These are phyloP conservation scores for Panaeolus cyanescens DNA, from an alignment of 768 basidiomycete genomes.

Conservation along the genomic window DNA sequence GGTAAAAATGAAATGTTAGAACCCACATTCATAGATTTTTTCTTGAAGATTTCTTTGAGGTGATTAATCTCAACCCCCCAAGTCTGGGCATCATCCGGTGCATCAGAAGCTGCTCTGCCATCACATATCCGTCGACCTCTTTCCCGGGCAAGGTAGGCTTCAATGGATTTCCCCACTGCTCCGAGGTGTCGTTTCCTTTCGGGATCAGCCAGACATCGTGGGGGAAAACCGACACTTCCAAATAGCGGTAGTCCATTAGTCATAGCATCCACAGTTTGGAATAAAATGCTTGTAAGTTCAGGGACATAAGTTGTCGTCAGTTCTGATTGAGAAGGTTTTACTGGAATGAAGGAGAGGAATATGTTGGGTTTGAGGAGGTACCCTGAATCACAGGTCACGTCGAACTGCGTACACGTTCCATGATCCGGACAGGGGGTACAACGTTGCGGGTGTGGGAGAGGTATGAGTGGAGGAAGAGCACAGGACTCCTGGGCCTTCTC, in stretches of 20 bases:
- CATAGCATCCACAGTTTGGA: conserved; percentile 41
- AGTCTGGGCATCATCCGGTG: conserved; percentile 63
- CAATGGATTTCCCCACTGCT: conserved; percentile 71
- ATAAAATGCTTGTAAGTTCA: conserved; percentile 19
- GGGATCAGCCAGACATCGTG: conserved; percentile 78
- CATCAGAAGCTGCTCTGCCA: conserved; percentile 40
- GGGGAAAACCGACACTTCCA: conserved; percentile 77
- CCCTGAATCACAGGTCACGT: conserved; percentile 66
- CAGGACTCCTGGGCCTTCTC: conserved; percentile 45
- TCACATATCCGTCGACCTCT: conserved; percentile 67
- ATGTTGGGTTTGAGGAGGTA: conserved; percentile 68
- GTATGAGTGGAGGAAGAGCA: conserved; percentile 54
- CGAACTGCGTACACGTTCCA: conserved; percentile 58
- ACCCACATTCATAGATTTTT: conserved; percentile 54
- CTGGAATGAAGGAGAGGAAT: conserved; percentile 52
- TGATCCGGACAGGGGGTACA: conserved; percentile 79
- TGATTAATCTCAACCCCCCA: conserved; percentile 72
- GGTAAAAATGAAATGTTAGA: conserved; percentile 9
- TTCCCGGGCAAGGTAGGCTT: conserved; percentile 61
- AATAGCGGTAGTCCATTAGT: conserved; percentile 75
- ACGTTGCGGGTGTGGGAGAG: conserved; percentile 55
- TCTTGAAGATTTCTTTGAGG: conserved; percentile 58
- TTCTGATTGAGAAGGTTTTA: conserved; percentile 35
- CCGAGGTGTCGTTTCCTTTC: conserved; percentile 74
- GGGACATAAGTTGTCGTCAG: conserved; percentile 43